Evolutionary conservation across 2,329 filamentous ascomycete genomes (phyloP).

Genomic region (Monilinia polystroma): DNA sequence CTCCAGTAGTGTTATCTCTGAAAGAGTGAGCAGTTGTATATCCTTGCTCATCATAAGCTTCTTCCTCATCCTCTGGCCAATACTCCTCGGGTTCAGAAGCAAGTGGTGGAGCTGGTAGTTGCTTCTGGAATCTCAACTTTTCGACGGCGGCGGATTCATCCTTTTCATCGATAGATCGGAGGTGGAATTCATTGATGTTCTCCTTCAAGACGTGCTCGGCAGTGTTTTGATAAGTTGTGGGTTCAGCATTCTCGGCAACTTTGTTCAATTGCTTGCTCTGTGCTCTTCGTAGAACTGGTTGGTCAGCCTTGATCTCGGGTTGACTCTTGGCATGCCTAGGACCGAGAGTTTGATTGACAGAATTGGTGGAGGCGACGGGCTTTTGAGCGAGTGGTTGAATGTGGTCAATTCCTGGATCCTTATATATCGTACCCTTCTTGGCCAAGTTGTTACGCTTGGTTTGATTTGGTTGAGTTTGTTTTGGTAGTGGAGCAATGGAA

Average conservation of each 20-base stretch:
- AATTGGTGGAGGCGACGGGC: conserved; percentile 34
- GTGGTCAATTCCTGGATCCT: conserved; percentile 46
- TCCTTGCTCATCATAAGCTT: conserved; percentile 62
- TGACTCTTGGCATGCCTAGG: conserved; percentile 38
- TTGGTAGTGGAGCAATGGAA: conserved; percentile 27
- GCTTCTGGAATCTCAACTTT: conserved; percentile 18
- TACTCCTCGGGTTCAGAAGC: conserved; percentile 63
- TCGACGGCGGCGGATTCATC: conserved; percentile 14
- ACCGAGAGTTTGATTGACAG: conserved; percentile 37
- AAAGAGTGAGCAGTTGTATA: conserved; percentile 77
- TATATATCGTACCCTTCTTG: conserved; percentile 56
- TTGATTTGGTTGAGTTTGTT: conserved; percentile 39
- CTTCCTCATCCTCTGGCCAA: conserved; percentile 73
- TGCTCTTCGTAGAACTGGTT: conserved; percentile 32
- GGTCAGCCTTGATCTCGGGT: conserved; percentile 34
- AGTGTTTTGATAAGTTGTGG: conserved; percentile 10
- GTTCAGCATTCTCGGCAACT: not conserved
- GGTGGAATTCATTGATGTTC: conserved; percentile 24
- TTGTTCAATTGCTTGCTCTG: conserved; percentile 31
- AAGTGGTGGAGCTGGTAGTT: conserved; percentile 30
- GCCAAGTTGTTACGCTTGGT: conserved; percentile 46
- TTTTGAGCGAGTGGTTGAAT: conserved; percentile 31
- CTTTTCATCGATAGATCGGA: conserved; percentile 18
- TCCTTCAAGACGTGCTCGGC: conserved; percentile 7
- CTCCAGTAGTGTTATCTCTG: conserved; percentile 69